Conservation (phyloP, 768 basidiomycete species). For the Boletus patriciae region DNA sequence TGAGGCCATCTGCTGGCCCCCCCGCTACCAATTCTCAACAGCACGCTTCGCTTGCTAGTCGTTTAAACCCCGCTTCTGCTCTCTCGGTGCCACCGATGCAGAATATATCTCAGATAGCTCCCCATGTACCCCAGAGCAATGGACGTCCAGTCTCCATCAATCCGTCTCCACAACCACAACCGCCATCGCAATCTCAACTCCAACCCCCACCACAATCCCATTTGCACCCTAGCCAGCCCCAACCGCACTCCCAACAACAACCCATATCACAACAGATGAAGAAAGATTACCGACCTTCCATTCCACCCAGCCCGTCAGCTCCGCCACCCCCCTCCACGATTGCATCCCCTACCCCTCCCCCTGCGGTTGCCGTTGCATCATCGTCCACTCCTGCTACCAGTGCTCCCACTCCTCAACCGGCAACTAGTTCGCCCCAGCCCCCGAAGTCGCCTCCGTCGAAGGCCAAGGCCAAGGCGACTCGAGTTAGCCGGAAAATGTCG, state of each 20-base stretch:
- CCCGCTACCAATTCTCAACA: slow-evolving; percentile 6
- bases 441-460: slow-evolving; percentile 73
- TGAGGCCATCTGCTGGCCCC: slow-evolving; percentile 19
- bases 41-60: slow-evolving; percentile 2
- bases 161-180: slow-evolving; percentile 18
- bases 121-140: slow-evolving; percentile 25
- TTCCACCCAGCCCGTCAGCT: slow-evolving; percentile 26
- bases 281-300: slow-evolving; percentile 17
- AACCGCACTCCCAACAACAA: slow-evolving; percentile 6
- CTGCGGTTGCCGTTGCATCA: slow-evolving; percentile 38
- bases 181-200: slow-evolving; percentile 11
- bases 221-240: slow-evolving; percentile 6
- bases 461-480: slow-evolving; percentile 46
- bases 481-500: slow-evolving; percentile 33
- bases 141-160: slow-evolving; percentile 35
- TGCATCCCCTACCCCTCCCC: slow-evolving; percentile 45
- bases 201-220: slow-evolving; percentile 12
- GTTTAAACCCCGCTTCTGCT: slow-evolving; percentile 6
- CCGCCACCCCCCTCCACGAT: slow-evolving; percentile 12
- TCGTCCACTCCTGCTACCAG: slow-evolving; percentile 52
- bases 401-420: slow-evolving; percentile 40
- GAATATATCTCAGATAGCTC: slow-evolving; percentile 19
- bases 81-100: slow-evolving; percentile 18
- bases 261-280: slow-evolving; percentile 10
- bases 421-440: slow-evolving; percentile 58